Base-by-base conservation (phyloP, 1,139 yeast species). In the Suhomyces atakaporum region DNA sequence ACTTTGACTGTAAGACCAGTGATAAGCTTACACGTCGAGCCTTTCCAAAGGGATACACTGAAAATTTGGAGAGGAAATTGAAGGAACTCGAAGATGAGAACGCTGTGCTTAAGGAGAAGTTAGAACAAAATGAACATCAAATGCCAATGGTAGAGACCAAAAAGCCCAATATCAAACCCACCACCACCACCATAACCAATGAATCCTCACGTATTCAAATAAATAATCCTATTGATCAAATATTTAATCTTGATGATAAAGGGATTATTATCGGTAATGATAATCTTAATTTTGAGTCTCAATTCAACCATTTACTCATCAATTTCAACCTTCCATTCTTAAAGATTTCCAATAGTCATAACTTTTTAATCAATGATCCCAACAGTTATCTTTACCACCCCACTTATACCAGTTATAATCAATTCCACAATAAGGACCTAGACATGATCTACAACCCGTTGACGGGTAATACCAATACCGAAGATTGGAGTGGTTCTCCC, bases 1-100 rank as follows among this genome's bases (percentile, higher is more conserved):
- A 79, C 0, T 80, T 80, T 50, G 79, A 75, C 33, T 84, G 94
- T 56, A 74, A 78, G 32, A 83, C 85, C 5, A 77, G 84, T 43
- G 90, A 84, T 58, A 82, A 81, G 53, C 58, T 84, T 24, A 79
- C 88, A 0, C 67, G 94, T 54, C 66, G 88, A 39, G 72, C 73
- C 0, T 71, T 68, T 35, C 77, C 77, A n/a, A 70, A 69, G 45
- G 77, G 77, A 1, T 72, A 84, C 50, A 84, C 94, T 0, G 87
- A 82, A 56, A 79, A 79, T 50, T 61, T 84, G 43, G 94, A 84
- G 52, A 71, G 69, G 37, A 79, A 77, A 50, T 66, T 84, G 26
- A 72, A 77, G 29, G 72, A 71, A 18, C 59, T 84, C 37, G 89
- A 84, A 51, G 75, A 77, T 11, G 87, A 81, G 46, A 75, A 77